Percentiles rank a stretch among this genome's conserved stretches.
phyloP scores from a whole-genome alignment of 177 flowering plant genomes.

The Telopea speciosissima region DNA sequence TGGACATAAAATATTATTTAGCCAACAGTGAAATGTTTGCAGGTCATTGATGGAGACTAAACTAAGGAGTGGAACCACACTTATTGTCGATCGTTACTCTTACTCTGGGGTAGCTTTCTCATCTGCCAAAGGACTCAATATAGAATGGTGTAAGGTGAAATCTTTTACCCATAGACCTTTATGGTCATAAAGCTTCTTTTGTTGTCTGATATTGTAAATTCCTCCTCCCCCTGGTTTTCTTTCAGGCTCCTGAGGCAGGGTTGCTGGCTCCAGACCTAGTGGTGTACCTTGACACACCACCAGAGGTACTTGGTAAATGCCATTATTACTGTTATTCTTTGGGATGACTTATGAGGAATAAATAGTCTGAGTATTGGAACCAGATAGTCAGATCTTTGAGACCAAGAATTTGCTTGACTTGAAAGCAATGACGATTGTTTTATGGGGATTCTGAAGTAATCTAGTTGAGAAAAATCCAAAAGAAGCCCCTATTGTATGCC shows the following conservation, averaged over 20 bases:
- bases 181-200: neutral
- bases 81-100: slow-evolving; percentile 86
- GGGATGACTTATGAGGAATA: neutral
- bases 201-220: slow-evolving; percentile 2
- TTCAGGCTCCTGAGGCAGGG: slow-evolving; percentile 82
- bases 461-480: neutral
- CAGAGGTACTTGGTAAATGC: slow-evolving; percentile 47
- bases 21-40: slow-evolving; percentile 8
- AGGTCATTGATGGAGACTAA: slow-evolving; percentile 81
- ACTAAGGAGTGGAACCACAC: slow-evolving; percentile 62
- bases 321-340: neutral
- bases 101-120: slow-evolving; percentile 95
- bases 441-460: neutral
- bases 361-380: too few species aligned
- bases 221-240: slow-evolving; percentile 1
- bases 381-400: neutral
- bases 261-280: slow-evolving; percentile 86
- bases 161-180: neutral
- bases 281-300: slow-evolving; percentile 66
- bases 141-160: slow-evolving; percentile 90
- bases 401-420: neutral
- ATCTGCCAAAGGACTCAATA: slow-evolving; percentile 83
- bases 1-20: neutral
- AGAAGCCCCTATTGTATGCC: neutral
- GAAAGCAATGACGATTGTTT: neutral